These are phyloP conservation scores for Aspergillus candidus DNA, from an alignment of 2,329 filamentous ascomycete species.

Conservation along the genomic window DNA sequence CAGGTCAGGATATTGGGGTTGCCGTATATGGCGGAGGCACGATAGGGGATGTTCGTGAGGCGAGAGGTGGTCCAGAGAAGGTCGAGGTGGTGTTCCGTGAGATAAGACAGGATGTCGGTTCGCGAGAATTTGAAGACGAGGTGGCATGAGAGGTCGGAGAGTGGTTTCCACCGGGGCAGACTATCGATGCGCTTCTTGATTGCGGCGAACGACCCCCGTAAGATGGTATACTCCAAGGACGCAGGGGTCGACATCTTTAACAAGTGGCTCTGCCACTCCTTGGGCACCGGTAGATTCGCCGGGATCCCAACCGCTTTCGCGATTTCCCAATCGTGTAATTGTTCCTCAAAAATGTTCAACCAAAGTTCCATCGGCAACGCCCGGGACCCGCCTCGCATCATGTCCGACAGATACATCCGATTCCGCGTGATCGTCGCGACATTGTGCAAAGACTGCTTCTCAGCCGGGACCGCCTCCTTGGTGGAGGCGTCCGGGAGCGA, in stretches of 20 bases:
- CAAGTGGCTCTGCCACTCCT: conserved; percentile 63
- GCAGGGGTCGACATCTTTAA: conserved; percentile 61
- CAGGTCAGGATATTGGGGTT: conserved; percentile 80
- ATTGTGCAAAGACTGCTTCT: conserved; percentile 45
- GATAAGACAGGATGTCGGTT: conserved; percentile 67
- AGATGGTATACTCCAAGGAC: conserved; percentile 77
- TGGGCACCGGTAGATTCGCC: conserved; percentile 66
- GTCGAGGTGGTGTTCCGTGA: conserved; percentile 61
- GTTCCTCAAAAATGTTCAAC: conserved; percentile 73
- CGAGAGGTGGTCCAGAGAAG: conserved; percentile 84
- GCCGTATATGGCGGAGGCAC: conserved; percentile 80
- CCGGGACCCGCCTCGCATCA: conserved; percentile 16
- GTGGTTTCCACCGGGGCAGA: conserved; percentile 62
- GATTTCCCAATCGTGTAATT: conserved; percentile 84
- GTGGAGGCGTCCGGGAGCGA: background rate
- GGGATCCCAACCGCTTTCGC: conserved; percentile 75
- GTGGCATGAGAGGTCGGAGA: conserved; percentile 77
- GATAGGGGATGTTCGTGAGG: conserved; percentile 73
- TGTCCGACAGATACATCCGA: conserved; percentile 17
- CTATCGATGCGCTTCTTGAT: conserved; percentile 68
- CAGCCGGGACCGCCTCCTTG: conserved; percentile 7
- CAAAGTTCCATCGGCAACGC: conserved; percentile 77
- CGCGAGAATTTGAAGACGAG: conserved; percentile 89
- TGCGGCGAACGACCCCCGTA: conserved; percentile 63
- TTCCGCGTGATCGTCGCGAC: conserved; percentile 21